Evolutionary conservation across 257 asterid species (phyloP).

Genomic region (Scutellaria galericulata): DNA sequence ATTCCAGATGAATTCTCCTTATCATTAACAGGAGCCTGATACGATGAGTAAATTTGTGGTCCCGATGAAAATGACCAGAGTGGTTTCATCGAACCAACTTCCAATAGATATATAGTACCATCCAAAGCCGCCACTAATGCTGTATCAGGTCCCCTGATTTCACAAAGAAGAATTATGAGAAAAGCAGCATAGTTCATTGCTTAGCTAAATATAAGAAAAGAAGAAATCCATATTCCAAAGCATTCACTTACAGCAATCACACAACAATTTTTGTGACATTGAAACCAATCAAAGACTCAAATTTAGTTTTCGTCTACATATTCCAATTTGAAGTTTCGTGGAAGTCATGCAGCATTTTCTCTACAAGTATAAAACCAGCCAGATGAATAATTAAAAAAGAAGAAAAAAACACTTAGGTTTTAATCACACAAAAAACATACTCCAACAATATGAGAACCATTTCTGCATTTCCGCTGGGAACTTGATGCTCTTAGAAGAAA

Average conservation of each 20-base stretch:
- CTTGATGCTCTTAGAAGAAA: background rate
- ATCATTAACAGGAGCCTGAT: slow-evolving; percentile 71
- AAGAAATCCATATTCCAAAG: background rate
- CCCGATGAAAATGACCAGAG: slow-evolving; percentile 94
- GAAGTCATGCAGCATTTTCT: background rate
- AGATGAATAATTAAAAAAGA: background rate
- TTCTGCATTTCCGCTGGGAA: no score
- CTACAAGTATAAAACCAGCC: background rate
- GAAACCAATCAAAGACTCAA: background rate
- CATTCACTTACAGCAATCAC: background rate
- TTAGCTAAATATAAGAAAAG: background rate
- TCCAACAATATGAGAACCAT: background rate
- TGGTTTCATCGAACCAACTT: slow-evolving; percentile 64
- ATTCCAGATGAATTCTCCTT: slow-evolving; percentile 57
- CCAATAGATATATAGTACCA: slow-evolving; percentile 77
- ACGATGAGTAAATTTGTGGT: slow-evolving; percentile 76
- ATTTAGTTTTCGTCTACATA: background rate
- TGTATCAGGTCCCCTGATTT: slow-evolving; percentile 66
- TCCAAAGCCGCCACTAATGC: slow-evolving; percentile 84
- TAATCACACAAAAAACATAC: background rate
- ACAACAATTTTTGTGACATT: background rate
- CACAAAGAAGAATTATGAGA: background rate
- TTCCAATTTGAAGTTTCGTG: background rate
- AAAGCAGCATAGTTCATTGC: background rate
- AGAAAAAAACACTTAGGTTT: background rate